A percentile compares a stretch with the other conserved stretches of the same genome.
Evolutionary conservation across 139 green algal genomes (phyloP).

Genomic region (Closterium sp.): DNA sequence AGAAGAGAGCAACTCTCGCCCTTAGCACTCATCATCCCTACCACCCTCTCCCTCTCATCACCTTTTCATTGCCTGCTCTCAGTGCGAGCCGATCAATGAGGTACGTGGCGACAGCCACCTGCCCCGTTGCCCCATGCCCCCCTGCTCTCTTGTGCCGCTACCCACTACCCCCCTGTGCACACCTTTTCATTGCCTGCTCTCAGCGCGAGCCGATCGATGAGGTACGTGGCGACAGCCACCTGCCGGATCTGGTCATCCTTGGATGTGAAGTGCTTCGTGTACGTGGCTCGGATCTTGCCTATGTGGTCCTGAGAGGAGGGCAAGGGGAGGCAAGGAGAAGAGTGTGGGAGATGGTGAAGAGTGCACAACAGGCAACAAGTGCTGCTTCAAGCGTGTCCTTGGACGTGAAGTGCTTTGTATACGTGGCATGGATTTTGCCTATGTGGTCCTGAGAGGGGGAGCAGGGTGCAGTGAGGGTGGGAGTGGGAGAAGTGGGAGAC

Average conservation of each 20-base stretch:
- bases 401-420: conserved; percentile 48
- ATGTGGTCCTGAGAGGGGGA: conserved; percentile 46
- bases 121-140: too few relatives aligned
- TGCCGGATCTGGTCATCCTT: conserved; percentile 59
- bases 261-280: conserved; percentile 43
- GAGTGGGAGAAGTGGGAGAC: too few relatives aligned
- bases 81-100: conserved; percentile 97
- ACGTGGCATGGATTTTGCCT: conserved; percentile 55
- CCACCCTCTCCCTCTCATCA: too few relatives aligned
- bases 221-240: conserved; percentile 93
- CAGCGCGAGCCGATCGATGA: conserved; percentile 96
- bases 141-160: too few relatives aligned
- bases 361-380: too few relatives aligned
- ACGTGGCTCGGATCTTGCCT: conserved; percentile 57
- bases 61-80: conserved; percentile 51
- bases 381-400: not conserved
- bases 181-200: conserved; percentile 89
- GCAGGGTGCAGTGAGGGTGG: too few relatives aligned
- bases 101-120: conserved; percentile 94
- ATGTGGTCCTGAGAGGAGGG: not conserved
- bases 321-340: too few relatives aligned
- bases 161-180: not conserved
- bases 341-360: too few relatives aligned
- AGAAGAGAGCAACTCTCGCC: too few relatives aligned
- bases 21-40: too few relatives aligned